Percentiles rank a stretch among this genome's conserved stretches.
Conservation (phyloP, 2,329 filamentous ascomycete genomes). For the Ophiostoma himal-ulmi region DNA sequence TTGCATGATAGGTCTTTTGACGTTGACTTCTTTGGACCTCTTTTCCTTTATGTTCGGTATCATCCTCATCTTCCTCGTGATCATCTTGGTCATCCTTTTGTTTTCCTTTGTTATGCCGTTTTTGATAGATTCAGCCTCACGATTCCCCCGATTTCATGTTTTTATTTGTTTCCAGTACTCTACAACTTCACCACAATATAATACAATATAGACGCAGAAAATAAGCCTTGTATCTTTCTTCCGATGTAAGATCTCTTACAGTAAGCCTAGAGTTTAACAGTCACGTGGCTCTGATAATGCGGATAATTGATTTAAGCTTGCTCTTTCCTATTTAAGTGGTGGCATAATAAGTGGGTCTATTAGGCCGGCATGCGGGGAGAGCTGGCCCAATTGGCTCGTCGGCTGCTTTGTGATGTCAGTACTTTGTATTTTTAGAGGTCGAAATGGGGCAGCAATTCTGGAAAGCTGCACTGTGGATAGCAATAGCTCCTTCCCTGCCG, state of each 20-base stretch:
- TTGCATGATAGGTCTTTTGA: not conserved
- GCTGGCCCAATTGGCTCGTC: not conserved
- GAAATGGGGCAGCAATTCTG: not conserved
- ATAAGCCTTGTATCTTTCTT: too few species aligned
- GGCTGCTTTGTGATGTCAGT: slow-evolving; percentile 6
- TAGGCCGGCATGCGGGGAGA: not conserved
- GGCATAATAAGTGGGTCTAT: slow-evolving; percentile 4
- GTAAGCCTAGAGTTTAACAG: not conserved
- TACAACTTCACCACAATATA: not conserved
- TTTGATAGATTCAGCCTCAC: not conserved
- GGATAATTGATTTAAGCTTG: not conserved
- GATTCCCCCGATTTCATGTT: slow-evolving; percentile 7
- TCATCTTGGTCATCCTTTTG: not conserved
- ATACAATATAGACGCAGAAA: not conserved
- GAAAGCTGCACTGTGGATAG: slow-evolving; percentile 6
- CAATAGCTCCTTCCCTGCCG: slow-evolving; percentile 2
- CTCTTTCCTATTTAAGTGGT: not conserved
- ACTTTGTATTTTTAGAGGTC: not conserved
- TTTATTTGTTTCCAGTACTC: not conserved
- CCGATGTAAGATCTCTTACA: too few species aligned
- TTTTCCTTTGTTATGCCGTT: not conserved
- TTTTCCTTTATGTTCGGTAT: not conserved
- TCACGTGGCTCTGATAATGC: not conserved
- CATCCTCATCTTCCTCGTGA: not conserved
- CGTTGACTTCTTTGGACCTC: not conserved